Evolutionary conservation across 2,329 filamentous ascomycete genomes (phyloP), one percentile per base, ranked within the genome.

Genomic region (Beauveria pseudobassiana): DNA sequence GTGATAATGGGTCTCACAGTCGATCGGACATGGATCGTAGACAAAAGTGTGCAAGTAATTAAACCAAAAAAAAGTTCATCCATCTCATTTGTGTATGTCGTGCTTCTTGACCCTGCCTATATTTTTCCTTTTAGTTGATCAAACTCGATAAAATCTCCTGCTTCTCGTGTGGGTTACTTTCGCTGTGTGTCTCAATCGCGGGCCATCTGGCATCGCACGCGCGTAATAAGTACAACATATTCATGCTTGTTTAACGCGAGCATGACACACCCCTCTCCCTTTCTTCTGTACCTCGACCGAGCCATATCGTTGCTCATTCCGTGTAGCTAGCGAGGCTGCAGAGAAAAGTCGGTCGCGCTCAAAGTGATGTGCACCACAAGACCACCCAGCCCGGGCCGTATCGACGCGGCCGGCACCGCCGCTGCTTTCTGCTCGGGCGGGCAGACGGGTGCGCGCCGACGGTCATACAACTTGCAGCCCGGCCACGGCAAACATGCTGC

Each of bases 11-110:
- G 52, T 45, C 53, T 18, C 22, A 28, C 5, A 1, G 57, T 28
- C 43, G 57, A 52, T 59, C 57, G 57, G 38, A 45, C 57, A 10
- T 59, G 57, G 57, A 59, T 52, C 56, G 48, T 38, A 48, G 20
- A 10, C n/a, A 24, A 8, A 40, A 24, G 24, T 28, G n/a, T 48
- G 34, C 34, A 38, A 38, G 28, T 59, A 59, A 59, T 51, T 51
- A 51, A 59, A 51, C 56, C 56, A 40, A 12, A 20, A 9, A 18
- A 40, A 26, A 9, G 18, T 24, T 24, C 22, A 59, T 51, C 56
- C 22, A 43, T 20, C 40, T 45, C 56, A 48, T 38, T 38, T 16
- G 5, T 18, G 22, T 34, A 18, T 45, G 52, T 55, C 52, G 24
- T 55, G 52, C 52, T 56, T 55, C 40, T 10, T 58, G 28, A 45